A percentile compares a stretch with the other conserved stretches of the same genome.
Evolutionary conservation across 2,329 filamentous ascomycete species (phyloP).

Genomic region (Pseudogymnoascus sp.): DNA sequence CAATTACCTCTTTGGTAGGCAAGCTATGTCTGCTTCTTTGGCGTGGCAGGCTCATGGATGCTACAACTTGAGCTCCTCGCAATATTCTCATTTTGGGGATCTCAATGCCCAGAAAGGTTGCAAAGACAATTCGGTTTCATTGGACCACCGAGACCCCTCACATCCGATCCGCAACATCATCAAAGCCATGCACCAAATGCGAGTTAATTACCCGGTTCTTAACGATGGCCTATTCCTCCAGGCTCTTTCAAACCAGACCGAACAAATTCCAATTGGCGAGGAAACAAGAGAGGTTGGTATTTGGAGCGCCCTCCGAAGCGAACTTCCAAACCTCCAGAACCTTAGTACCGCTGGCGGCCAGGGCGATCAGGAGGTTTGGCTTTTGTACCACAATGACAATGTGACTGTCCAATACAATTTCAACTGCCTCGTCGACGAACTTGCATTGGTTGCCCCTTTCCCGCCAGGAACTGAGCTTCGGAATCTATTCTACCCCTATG

Average conservation of each 20-base stretch:
- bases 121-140: slow-evolving; percentile 45
- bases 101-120: slow-evolving; percentile 46
- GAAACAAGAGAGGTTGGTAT: slow-evolving; percentile 48
- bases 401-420: slow-evolving; percentile 43
- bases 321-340: slow-evolving; percentile 38
- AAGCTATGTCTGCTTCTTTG: slow-evolving; percentile 51
- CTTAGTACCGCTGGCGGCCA: slow-evolving; percentile 40
- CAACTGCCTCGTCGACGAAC: slow-evolving; percentile 40
- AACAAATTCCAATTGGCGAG: slow-evolving; percentile 42
- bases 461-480: slow-evolving; percentile 44
- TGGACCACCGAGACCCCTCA: slow-evolving; percentile 55
- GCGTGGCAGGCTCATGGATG: slow-evolving; percentile 60
- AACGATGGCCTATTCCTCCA: slow-evolving; percentile 51
- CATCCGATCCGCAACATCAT: slow-evolving; percentile 52
- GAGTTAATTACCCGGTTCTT: slow-evolving; percentile 46
- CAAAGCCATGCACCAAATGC: slow-evolving; percentile 53
- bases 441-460: slow-evolving; percentile 46
- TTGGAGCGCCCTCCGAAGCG: slow-evolving; percentile 49
- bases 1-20: slow-evolving; percentile 58
- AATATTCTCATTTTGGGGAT: slow-evolving; percentile 51
- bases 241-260: slow-evolving; percentile 48
- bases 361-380: slow-evolving; percentile 35
- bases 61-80: slow-evolving; percentile 46
- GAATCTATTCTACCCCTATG: slow-evolving; percentile 54
- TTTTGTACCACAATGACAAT: slow-evolving; percentile 37